phyloP scores from a whole-genome alignment of 257 asterid species.

The Jaltomata sinuosa region DNA sequence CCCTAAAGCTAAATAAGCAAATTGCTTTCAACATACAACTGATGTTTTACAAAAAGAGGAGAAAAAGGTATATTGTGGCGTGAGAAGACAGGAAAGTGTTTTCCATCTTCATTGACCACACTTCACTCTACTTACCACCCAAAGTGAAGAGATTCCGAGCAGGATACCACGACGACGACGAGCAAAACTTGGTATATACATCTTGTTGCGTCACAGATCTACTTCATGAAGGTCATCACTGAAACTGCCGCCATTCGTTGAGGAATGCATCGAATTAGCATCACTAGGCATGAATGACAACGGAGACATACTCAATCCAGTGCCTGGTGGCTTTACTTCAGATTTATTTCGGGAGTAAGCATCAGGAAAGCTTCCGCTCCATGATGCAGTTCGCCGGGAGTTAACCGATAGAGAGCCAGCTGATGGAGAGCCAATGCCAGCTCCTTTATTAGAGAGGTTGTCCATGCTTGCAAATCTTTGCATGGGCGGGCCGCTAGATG shows the following conservation, averaged over 20 bases:
- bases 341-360: conserved; percentile 19
- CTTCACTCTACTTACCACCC: background rate
- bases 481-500: conserved; percentile 14
- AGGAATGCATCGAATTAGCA: conserved; percentile 17
- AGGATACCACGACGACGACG: background rate
- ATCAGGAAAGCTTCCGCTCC: conserved; percentile 74
- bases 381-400: conserved; percentile 78
- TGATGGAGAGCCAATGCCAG: conserved; percentile 6
- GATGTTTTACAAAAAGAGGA: conserved; percentile 3
- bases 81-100: background rate
- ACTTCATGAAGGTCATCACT: conserved; percentile 94
- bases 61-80: background rate
- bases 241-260: conserved; percentile 24
- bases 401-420: conserved; percentile 23
- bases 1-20: conserved; percentile 27
- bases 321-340: conserved; percentile 42
- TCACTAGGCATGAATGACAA: conserved; percentile 21
- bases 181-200: conserved; percentile 44
- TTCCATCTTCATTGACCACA: background rate
- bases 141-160: background rate
- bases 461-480: conserved; percentile 75
- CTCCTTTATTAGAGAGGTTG: conserved; percentile 36
- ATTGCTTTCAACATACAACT: conserved; percentile 34
- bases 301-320: conserved; percentile 38
- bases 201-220: conserved; percentile 51